These are phyloP conservation scores for Davidsoniella neocaledoniae DNA, from an alignment of 2,329 filamentous ascomycete species.

Conservation along the genomic window DNA sequence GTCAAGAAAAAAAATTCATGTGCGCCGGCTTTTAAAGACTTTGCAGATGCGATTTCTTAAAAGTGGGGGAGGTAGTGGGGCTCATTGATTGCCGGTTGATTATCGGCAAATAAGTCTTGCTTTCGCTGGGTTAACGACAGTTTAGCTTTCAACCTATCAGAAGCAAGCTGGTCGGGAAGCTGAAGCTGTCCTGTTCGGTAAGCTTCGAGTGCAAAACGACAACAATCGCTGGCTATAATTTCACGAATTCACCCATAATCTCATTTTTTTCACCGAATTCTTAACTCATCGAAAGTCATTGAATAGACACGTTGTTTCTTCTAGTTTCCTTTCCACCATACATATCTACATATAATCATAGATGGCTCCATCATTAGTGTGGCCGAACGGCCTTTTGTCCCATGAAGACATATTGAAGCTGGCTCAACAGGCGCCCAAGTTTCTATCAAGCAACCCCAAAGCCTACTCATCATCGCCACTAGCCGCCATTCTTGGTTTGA, in stretches of 20 bases:
- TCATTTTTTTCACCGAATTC: too few relatives aligned
- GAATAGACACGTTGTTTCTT: not conserved
- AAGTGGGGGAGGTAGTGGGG: slow-evolving; percentile 6
- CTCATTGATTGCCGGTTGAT: not conserved
- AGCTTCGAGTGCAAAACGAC: too few relatives aligned
- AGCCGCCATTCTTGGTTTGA: slow-evolving; percentile 33
- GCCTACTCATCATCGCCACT: slow-evolving; percentile 38
- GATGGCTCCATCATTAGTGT: slow-evolving; percentile 38
- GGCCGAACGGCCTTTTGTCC: slow-evolving; percentile 39
- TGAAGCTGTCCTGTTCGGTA: slow-evolving; percentile 1
- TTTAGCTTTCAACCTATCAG: slow-evolving; percentile 4
- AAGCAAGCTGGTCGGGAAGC: slow-evolving; percentile 2
- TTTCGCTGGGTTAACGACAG: slow-evolving; percentile 1
- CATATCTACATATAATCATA: not conserved
- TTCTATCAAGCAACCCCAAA: slow-evolving; percentile 37
- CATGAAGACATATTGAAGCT: slow-evolving; percentile 37
- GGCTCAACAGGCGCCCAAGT: slow-evolving; percentile 42
- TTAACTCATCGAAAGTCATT: not conserved
- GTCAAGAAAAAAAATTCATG: slow-evolving; percentile 10
- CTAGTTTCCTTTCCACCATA: not conserved
- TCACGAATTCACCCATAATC: too few relatives aligned
- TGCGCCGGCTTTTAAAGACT: slow-evolving; percentile 6
- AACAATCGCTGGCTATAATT: too few relatives aligned
- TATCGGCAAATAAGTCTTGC: not conserved
- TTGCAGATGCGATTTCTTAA: slow-evolving; percentile 1